Base-by-base conservation (phyloP, 2,329 filamentous ascomycete genomes). In the Chalara sp. region DNA sequence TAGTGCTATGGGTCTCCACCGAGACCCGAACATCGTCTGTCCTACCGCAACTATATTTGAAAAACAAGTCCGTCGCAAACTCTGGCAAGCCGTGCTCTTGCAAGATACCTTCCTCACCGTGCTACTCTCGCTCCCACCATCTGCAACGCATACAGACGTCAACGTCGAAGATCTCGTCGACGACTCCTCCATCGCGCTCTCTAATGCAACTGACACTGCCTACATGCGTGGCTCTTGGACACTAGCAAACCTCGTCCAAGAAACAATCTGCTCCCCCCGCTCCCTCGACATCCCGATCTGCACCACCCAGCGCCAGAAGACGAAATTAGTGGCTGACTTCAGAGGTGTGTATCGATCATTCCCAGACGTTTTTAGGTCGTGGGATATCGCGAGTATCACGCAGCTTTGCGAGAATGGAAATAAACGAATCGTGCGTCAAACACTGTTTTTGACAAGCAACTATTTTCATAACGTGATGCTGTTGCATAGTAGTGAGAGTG, bases 401-500 rank as follows among this genome's bases (percentile, higher is more conserved):
- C 71, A 85, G 46, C 51, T 58, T 7, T 78, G 80, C 1, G 69
- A 70, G 43, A 76, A 68, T 2, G 35, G 35, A n/a, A 83, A 86
- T 61, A 83, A 83, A 54, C 78, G 87, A 6, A 76, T 83, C 1
- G 80, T 88, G 12, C 75, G 86, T 1, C 87, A 92, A 67, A 89
- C 86, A 13, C 69, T 92, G 5, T 91, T 89, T 62, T 71, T 91
- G 32, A 86, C 83, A n/a, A 87, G 81, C 65, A 91, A 90, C 63
- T 91, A 89, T 68, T 88, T 84, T 67, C 87, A 92, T 64, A 89
- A 87, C 64, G 73, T 91, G 29, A 90, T 90, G 86, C 72, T 90
- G 7, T 78, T 91, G 21, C 84, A 90, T 60, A 83, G 84, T 0
- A 84, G 83, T 11, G 84, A 87, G 61, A 83, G 84, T 56, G 67